Evolutionary conservation across 2,329 filamentous ascomycete species (phyloP), one percentile per base, ranked within the genome.

Genomic region (Pseudogymnoascus verrucosus): DNA sequence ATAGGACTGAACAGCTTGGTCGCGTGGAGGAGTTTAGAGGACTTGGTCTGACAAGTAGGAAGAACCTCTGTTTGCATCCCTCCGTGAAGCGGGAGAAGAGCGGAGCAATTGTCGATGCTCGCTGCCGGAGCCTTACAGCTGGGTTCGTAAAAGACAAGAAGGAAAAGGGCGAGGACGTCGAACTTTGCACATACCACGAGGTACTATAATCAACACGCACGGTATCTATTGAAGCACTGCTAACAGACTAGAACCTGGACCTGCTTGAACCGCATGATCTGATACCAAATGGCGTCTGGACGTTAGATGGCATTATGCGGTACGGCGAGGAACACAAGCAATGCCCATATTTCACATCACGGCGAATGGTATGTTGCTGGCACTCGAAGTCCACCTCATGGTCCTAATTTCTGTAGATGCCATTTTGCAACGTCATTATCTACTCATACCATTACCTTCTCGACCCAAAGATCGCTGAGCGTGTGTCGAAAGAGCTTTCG

Each of bases 391-490:
- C 42, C n/a, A 47, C 34, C 16, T 19, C 54, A 44, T 23, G 19
- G 28, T 36, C 36, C 65, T 72, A 60, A 70, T 63, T 40, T 28
- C 34, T 7, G 34, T 12, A 92, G 89, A 98, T 99, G 93, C 89
- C 95, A 71, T 98, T 93, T 73, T 99, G 95, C 82, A 98, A 99
- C 74, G 92, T 99, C 73, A 97, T 99, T 72, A 99, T 99, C 69
- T 99, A 99, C 78, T 99, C 95, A 0, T 99, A 99, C 73, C 95
- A 99, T 76, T 99, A 99, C 73, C 84, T 99, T 2, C 84, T 99
- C 14, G 96, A 99, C 71, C 95, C 95, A 2, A 99, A 99, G 75
- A 99, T 99, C 71, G 95, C 95, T 11, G 93, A 98, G 74, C 78
- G 93, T 64, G 93, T 98, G 1, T 98, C 95, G 0, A 92, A 89